These are phyloP conservation scores for Solanum hybrid DNA, from an alignment of 305 asterid genomes.

Conservation along the genomic window DNA sequence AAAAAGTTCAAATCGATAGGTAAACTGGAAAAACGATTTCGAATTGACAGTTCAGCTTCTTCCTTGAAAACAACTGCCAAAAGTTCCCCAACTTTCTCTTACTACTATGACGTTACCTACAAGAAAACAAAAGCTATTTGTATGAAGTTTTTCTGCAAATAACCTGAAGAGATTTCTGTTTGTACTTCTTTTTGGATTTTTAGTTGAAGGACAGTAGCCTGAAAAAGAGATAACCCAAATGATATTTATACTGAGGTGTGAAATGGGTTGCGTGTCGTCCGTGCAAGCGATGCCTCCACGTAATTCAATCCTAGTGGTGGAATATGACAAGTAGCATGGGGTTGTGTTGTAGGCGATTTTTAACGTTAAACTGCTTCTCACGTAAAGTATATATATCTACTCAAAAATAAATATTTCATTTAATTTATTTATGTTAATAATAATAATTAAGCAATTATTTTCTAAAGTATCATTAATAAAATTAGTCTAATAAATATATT, in stretches of 20 bases:
- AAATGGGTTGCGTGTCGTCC: constrained; percentile 26
- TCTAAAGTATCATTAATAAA: background rate
- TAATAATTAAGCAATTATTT: background rate
- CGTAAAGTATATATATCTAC: background rate
- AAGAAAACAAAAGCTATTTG: background rate
- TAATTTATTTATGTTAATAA: no score
- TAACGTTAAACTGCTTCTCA: constrained; percentile 10
- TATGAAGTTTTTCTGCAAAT: background rate
- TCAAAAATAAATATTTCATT: background rate
- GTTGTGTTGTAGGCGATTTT: constrained; percentile 26
- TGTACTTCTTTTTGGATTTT: background rate
- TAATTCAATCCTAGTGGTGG: constrained; percentile 10
- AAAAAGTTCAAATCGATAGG: background rate
- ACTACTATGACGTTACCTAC: background rate
- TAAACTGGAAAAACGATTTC: background rate
- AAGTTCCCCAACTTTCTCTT: background rate
- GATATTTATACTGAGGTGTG: constrained; percentile 3
- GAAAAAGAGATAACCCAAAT: background rate
- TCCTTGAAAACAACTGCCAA: background rate
- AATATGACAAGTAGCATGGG: constrained; percentile 14
- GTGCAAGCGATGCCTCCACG: constrained; percentile 20
- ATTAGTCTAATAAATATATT: no score
- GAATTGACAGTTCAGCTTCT: background rate
- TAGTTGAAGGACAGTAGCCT: constrained; percentile 2
- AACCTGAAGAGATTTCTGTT: background rate